These are phyloP conservation scores for Agrostemma githago DNA, from an alignment of 148 eudicot genomes.

Conservation along the genomic window DNA sequence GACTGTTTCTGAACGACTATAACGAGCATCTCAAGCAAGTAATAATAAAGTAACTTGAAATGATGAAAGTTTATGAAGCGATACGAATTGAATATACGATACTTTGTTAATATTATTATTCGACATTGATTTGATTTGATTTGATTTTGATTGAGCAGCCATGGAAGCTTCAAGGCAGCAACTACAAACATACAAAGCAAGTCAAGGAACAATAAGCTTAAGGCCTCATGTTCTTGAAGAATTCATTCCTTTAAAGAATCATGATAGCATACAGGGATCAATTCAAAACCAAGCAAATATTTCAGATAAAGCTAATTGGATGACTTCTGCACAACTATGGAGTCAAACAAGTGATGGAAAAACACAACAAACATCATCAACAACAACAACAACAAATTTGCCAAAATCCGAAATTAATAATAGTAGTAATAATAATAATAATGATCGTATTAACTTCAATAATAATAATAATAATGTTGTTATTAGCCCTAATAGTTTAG, in stretches of 20 bases:
- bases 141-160: constrained; percentile 53
- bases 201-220: constrained; percentile 33
- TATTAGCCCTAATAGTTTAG: constrained; percentile 41
- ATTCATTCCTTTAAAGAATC: constrained; percentile 73
- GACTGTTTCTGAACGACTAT: no score
- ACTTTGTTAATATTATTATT: no score
- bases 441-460: constrained; percentile 32
- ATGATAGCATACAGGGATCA: constrained; percentile 31
- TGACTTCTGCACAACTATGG: constrained; percentile 93
- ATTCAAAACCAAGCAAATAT: constrained; percentile 35
- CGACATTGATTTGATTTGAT: not conserved
- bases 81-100: no score
- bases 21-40: no score
- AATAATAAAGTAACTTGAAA: no score
- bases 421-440: constrained; percentile 6
- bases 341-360: constrained; percentile 51
- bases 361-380: constrained; percentile 24
- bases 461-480: not conserved
- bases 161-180: constrained; percentile 88
- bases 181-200: constrained; percentile 51
- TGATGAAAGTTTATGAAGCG: no score
- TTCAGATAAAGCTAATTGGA: constrained; percentile 80
- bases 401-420: constrained; percentile 31
- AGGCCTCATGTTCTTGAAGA: constrained; percentile 66
- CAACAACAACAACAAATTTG: constrained; percentile 6